Conservation (phyloP, 495 filamentous ascomycete species). For the Trichoderma virens region DNA sequence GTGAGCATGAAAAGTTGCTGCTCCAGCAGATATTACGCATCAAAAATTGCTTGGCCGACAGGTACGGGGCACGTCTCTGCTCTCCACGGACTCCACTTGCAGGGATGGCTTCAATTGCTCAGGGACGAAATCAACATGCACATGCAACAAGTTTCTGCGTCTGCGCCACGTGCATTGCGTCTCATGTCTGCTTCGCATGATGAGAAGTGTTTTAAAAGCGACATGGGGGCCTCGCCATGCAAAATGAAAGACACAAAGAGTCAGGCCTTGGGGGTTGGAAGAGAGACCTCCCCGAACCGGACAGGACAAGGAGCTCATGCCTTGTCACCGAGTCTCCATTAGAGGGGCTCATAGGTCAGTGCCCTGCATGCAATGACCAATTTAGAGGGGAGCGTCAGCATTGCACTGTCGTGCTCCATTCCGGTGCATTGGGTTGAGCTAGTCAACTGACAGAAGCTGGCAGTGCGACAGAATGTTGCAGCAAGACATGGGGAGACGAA, state of each 20-base stretch:
- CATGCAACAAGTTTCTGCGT: neutral
- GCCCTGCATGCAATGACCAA: neutral
- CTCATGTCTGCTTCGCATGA: neutral
- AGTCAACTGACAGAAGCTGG: constrained; percentile 1
- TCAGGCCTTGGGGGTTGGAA: neutral
- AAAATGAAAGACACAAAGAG: neutral
- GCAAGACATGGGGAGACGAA: neutral
- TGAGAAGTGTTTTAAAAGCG: neutral
- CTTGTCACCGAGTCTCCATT: neutral
- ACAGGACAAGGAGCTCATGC: neutral
- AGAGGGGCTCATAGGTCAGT: neutral
- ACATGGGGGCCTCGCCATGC: neutral
- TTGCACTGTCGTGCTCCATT: neutral
- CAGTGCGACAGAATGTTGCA: neutral
- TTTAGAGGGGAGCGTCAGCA: neutral
- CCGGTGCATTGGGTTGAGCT: neutral
- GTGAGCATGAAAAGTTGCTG: neutral
- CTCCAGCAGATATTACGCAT: neutral
- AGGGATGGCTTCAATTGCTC: neutral
- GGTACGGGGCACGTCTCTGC: neutral
- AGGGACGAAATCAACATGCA: neutral
- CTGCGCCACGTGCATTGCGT: neutral
- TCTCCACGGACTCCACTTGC: neutral
- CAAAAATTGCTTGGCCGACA: neutral
- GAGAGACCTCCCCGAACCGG: neutral